Conservation (phyloP, 352 stramenopile species). For the Aphanomyces invadans region DNA sequence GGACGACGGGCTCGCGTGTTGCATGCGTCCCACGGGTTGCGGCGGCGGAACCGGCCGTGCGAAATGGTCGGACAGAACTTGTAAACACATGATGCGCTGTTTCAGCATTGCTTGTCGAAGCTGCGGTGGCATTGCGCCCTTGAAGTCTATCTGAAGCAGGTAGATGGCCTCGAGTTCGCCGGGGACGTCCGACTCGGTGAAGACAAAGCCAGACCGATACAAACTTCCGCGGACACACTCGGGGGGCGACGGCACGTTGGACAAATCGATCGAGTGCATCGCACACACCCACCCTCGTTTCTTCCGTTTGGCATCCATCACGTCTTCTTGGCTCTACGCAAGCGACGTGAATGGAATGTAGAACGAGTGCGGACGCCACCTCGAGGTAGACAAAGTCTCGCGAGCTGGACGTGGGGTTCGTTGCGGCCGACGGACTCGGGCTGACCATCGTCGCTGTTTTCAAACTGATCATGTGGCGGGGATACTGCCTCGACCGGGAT, state of each 20-base stretch:
- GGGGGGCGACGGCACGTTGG: constrained; percentile 62
- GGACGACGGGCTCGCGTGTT: too few relatives aligned
- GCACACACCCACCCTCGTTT: constrained; percentile 61
- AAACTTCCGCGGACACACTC: constrained; percentile 71
- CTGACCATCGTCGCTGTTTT: constrained; percentile 78
- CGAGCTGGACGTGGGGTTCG: constrained; percentile 56
- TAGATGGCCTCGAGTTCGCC: constrained; percentile 82
- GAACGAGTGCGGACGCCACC: constrained; percentile 51
- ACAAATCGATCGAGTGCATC: constrained; percentile 78
- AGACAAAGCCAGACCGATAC: constrained; percentile 76
- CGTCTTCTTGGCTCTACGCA: constrained; percentile 69
- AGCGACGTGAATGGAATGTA: constrained; percentile 23
- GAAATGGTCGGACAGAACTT: constrained; percentile 19
- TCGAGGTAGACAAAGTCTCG: constrained; percentile 81
- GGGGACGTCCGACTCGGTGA: constrained; percentile 63
- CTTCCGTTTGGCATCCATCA: constrained; percentile 68
- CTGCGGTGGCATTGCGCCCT: constrained; percentile 29
- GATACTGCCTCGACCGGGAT: constrained; percentile 53
- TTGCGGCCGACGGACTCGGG: too few relatives aligned
- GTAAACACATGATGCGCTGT: constrained; percentile 12
- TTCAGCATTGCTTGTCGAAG: constrained; percentile 22
- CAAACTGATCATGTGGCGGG: constrained; percentile 68
- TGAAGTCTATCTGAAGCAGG: constrained; percentile 79
- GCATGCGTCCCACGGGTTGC: not conserved
- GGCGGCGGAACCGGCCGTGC: not conserved